These are phyloP conservation scores for Caryopteris hybrid DNA, from an alignment of 305 asterid genomes.

Conservation along the genomic window DNA sequence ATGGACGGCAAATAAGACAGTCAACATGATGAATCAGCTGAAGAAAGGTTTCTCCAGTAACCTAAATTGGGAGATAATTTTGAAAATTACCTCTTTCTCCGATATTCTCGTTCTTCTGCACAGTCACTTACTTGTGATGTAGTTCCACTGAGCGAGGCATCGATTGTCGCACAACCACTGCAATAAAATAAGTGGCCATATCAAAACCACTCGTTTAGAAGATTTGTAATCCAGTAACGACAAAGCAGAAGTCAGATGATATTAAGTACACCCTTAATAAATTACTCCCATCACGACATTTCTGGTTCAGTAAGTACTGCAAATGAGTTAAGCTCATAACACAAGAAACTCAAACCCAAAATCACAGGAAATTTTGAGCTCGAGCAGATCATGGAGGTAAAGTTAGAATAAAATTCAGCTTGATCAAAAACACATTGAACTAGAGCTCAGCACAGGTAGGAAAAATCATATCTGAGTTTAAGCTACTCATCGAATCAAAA, in stretches of 20 bases:
- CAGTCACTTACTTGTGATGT: constrained; percentile 48
- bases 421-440: background rate
- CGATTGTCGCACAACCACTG: constrained; percentile 42
- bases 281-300: background rate
- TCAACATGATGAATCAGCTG: background rate
- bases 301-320: background rate
- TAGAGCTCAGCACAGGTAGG: background rate
- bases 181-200: constrained; percentile 17
- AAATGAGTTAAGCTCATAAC: background rate
- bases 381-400: background rate
- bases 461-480: background rate
- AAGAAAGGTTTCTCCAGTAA: background rate
- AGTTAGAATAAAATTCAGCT: background rate
- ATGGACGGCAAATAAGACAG: background rate
- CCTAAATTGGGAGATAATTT: background rate
- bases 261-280: background rate
- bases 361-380: background rate
- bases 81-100: constrained; percentile 59
- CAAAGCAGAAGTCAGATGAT: background rate
- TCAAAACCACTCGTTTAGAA: constrained; percentile 2
- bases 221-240: constrained; percentile 1
- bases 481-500: background rate
- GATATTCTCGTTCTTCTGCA: constrained; percentile 50
- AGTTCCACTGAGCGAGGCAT: constrained; percentile 42
- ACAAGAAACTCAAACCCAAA: background rate